Base-by-base conservation (phyloP, 139 green algal genomes). In the Microglena sp. region DNA sequence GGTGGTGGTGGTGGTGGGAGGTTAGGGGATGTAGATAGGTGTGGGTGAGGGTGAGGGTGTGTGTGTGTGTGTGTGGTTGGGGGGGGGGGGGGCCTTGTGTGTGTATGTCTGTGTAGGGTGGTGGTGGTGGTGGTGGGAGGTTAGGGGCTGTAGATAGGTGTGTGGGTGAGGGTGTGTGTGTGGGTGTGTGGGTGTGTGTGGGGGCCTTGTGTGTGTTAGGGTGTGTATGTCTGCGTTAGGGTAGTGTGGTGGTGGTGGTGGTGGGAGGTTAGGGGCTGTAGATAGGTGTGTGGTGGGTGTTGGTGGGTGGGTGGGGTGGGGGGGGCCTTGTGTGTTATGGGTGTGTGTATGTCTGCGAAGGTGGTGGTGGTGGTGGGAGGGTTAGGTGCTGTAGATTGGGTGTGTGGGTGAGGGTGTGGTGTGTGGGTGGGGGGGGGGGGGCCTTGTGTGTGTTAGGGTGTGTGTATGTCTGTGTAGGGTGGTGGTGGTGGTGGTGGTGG, bases 101-200 rank as follows among this genome's bases (percentile, higher is more conserved):
- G 40, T 50, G 40, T 50, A 18, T 50, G 40, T 50, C 15, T 50
- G 40, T 50, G 40, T 50, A 24, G 40, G 11, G 40, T 50, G 11
- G 40, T 50, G 40, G 11, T 11, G 15, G 40, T 50, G 11, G 40
- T 50, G 87, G 40, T 50, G 40, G 40, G 40, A 18, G 40, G 40
- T 11, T 11, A 18, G 40, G 40, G 40, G 40, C 15, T 50, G 40
- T n/a, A n/a, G n/a, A n/a, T n/a, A n/a, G n/a, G n/a, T n/a, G n/a
- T n/a, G n/a, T n/a, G n/a, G n/a, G n/a, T 50, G 40, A 24, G 40
- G 11, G 40, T 50, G 40, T 50, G 40, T 50, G 40, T 50, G 40
- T 50, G 40, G 11, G 40, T 50, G 40, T 50, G 40, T 18, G 40
- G 18, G 40, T 18, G 15, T 50, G 18, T 18, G 40, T 50, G 18